Conservation (phyloP, 106 monocot genomes). For the Iris macrosiphon region DNA sequence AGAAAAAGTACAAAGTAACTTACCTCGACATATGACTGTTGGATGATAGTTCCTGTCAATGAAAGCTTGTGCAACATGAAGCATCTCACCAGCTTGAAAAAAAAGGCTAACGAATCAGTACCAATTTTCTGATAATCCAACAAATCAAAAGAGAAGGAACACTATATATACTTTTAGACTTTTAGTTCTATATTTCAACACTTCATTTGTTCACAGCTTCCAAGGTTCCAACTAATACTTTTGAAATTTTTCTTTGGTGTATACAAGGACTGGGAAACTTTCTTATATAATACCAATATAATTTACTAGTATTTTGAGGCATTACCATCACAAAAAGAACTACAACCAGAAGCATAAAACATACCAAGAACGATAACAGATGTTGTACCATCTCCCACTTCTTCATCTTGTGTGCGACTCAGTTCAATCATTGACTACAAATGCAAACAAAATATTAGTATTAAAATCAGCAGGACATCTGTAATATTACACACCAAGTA, state of each 20-base stretch:
- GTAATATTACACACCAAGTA: not conserved
- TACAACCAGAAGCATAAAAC: constrained; percentile 2
- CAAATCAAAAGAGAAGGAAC: not conserved
- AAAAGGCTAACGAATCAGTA: constrained; percentile 7
- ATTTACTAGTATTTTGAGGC: no score
- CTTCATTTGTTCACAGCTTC: no score
- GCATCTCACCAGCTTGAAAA: constrained; percentile 89
- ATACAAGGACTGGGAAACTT: no score
- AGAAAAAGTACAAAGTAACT: not conserved
- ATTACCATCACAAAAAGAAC: constrained; percentile 1
- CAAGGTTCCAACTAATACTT: no score
- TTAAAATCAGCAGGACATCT: not conserved
- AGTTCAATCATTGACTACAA: constrained; percentile 79
- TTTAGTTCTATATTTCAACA: no score
- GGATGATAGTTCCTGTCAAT: constrained; percentile 93
- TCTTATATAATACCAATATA: no score
- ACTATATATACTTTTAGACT: no score
- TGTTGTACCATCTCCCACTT: constrained; percentile 83
- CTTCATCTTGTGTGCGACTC: constrained; percentile 83
- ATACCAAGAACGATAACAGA: constrained; percentile 82
- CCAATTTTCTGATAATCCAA: not conserved
- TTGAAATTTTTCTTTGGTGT: no score
- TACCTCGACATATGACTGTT: constrained; percentile 95
- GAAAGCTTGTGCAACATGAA: constrained; percentile 92
- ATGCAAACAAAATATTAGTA: not conserved